These are phyloP conservation scores for Talaromyces islandicus DNA, from an alignment of 2,329 filamentous ascomycete species.

Conservation along the genomic window DNA sequence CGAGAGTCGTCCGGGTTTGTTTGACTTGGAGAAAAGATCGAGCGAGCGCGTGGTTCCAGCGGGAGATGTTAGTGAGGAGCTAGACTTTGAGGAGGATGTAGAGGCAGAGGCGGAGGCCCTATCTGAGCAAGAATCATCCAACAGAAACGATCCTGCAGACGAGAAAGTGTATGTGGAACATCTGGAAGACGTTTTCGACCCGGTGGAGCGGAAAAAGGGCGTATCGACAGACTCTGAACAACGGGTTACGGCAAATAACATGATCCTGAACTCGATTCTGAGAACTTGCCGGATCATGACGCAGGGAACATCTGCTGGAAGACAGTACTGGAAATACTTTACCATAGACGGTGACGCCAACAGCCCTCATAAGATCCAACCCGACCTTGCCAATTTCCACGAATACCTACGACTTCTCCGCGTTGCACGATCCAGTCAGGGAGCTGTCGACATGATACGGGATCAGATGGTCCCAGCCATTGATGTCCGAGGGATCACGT, in stretches of 20 bases:
- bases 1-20: not conserved
- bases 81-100: not conserved
- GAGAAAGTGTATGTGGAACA: conserved; percentile 17
- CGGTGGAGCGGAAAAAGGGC: conserved; percentile 14
- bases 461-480: conserved; percentile 44
- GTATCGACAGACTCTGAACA: conserved; percentile 18
- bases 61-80: not conserved
- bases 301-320: conserved; percentile 56
- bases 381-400: conserved; percentile 67
- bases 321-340: conserved; percentile 71
- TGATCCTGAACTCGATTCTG: conserved; percentile 63
- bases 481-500: conserved; percentile 48
- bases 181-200: conserved; percentile 33
- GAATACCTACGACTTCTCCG: conserved; percentile 63
- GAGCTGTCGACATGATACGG: conserved; percentile 55
- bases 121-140: conserved; percentile 8
- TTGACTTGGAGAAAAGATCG: conserved; percentile 1
- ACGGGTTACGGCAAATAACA: conserved; percentile 46
- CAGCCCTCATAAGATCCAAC: conserved; percentile 52
- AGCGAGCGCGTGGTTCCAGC: not conserved
- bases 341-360: conserved; percentile 40
- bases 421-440: conserved; percentile 58
- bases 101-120: conserved; percentile 6
- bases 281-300: conserved; percentile 54
- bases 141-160: conserved; percentile 14